Evolutionary conservation across 495 filamentous ascomycete species (phyloP), one percentile per base, ranked within the genome.

Genomic region (Penicillium taxi): DNA sequence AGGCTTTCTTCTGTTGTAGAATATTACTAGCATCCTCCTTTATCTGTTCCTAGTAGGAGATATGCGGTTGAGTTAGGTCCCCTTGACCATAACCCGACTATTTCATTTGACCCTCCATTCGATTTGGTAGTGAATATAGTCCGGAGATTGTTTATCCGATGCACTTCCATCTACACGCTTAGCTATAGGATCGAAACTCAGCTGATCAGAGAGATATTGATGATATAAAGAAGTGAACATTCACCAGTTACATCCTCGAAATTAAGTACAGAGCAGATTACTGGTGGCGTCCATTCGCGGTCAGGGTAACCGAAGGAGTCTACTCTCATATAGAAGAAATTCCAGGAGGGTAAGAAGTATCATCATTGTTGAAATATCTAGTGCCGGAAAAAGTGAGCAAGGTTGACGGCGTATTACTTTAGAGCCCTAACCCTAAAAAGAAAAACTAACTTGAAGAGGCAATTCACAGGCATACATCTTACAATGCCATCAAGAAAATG

Each of bases 101-200:
- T 63, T 60, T 6, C 62, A 19, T 31, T 37, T 50, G 19, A 59
- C 41, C 42, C 53, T 62, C 57, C 48, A 62, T 33, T 61, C 49
- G 37, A 63, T 65, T 26, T 52, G 42, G 38, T 67, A 65, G 39
- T 62, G 45, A 26, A 62, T 50, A 48, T 35, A 49, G 36, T 28
- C 52, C 16, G 51, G 58, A 35, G 43, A 46, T 28, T 60, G 29
- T 46, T 64, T 42, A 45, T 61, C 45, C 36, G 50, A 68, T 77
- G 67, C 48, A 40, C 39, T 47, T 36, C 29, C 15, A 42, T 42
- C 36, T 40, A 7, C 13, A 35, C n/a, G 14, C 40, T 43, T 23
- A 48, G 36, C 40, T 33, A 34, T n/a, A n/a, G n/a, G n/a, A n/a
- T n/a, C n/a, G n/a, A n/a, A n/a, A n/a, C n/a, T n/a, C n/a, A n/a